Evolutionary conservation across 495 filamentous ascomycete species (phyloP).

Genomic region (Aspergillus funiculosus): DNA sequence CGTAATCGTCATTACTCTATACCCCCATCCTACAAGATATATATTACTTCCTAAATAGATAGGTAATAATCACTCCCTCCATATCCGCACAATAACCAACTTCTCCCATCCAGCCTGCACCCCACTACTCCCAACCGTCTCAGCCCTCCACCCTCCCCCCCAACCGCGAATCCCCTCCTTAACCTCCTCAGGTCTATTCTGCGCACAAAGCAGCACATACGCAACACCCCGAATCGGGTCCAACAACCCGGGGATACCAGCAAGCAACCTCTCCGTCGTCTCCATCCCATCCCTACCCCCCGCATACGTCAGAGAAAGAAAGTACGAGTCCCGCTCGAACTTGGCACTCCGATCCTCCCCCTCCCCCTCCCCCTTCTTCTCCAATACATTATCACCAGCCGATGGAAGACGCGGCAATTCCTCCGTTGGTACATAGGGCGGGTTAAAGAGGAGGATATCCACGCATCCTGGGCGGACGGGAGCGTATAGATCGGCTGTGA

Average conservation of each 20-base stretch:
- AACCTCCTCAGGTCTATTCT: conserved; percentile 76
- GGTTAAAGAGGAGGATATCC: conserved; percentile 92
- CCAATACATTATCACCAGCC: conserved; percentile 12
- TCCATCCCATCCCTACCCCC: conserved; percentile 91
- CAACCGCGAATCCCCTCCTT: conserved; percentile 56
- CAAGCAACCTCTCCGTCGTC: conserved; percentile 72
- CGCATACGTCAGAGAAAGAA: conserved; percentile 82
- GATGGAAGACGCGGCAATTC: conserved; percentile 53
- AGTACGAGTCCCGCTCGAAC: conserved; percentile 67
- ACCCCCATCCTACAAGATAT: background rate
- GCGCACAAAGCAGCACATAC: conserved; percentile 82
- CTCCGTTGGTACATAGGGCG: conserved; percentile 86
- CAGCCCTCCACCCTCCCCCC: conserved; percentile 59
- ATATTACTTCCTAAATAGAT: background rate
- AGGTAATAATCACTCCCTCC: conserved; percentile 36
- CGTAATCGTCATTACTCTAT: conserved; percentile 7
- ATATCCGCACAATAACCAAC: conserved; percentile 74
- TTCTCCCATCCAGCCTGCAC: conserved; percentile 89
- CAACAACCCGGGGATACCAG: conserved; percentile 57
- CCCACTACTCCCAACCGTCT: conserved; percentile 79
- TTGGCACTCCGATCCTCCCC: conserved; percentile 27
- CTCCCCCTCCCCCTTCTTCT: conserved; percentile 10
- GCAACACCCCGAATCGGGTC: conserved; percentile 63
- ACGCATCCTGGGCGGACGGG: conserved; percentile 52
- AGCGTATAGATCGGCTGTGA: conserved; percentile 60